Percentiles rank a stretch among this genome's conserved stretches.
These are phyloP conservation scores for Hypoxylon sp. DNA, from an alignment of 2,329 filamentous ascomycete genomes.

Conservation along the genomic window DNA sequence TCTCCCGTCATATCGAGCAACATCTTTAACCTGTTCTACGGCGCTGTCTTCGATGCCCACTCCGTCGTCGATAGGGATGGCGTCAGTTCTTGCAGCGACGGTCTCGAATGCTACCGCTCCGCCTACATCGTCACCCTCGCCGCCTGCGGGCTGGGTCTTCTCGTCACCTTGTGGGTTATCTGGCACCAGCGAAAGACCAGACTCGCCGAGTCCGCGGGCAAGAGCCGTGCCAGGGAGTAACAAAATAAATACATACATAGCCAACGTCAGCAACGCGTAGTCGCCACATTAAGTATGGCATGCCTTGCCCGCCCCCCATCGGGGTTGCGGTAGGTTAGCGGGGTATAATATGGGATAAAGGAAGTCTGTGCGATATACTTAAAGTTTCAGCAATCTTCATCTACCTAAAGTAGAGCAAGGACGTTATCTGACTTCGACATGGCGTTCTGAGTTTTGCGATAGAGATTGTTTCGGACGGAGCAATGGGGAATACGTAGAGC, in stretches of 20 bases:
- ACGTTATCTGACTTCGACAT: not conserved
- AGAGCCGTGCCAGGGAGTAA: slow-evolving; percentile 43
- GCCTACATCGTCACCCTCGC: slow-evolving; percentile 85
- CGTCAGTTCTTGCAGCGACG: slow-evolving; percentile 79
- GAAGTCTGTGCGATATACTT: not conserved
- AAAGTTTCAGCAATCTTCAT: not conserved
- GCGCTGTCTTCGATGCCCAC: slow-evolving; percentile 83
- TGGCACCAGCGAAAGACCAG: slow-evolving; percentile 63
- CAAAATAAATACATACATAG: not conserved
- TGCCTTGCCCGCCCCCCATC: not conserved
- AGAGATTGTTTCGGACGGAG: not conserved
- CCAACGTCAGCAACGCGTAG: too few species aligned
- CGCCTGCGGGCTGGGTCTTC: slow-evolving; percentile 76
- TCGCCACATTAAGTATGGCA: too few species aligned
- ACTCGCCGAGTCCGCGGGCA: slow-evolving; percentile 45
- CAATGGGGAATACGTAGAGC: not conserved
- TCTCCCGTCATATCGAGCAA: slow-evolving; percentile 90
- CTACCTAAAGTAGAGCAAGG: not conserved
- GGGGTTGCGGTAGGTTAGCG: not conserved
- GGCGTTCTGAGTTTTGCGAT: not conserved
- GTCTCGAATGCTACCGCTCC: slow-evolving; percentile 80
- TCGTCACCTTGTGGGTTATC: slow-evolving; percentile 78
- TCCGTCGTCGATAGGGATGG: slow-evolving; percentile 76
- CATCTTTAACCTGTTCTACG: slow-evolving; percentile 93
- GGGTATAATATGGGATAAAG: not conserved